A percentile compares a stretch with the other conserved stretches of the same genome.
These are phyloP conservation scores for Reticulascus tulasneorum DNA, from an alignment of 2,329 filamentous ascomycete genomes.

Conservation along the genomic window DNA sequence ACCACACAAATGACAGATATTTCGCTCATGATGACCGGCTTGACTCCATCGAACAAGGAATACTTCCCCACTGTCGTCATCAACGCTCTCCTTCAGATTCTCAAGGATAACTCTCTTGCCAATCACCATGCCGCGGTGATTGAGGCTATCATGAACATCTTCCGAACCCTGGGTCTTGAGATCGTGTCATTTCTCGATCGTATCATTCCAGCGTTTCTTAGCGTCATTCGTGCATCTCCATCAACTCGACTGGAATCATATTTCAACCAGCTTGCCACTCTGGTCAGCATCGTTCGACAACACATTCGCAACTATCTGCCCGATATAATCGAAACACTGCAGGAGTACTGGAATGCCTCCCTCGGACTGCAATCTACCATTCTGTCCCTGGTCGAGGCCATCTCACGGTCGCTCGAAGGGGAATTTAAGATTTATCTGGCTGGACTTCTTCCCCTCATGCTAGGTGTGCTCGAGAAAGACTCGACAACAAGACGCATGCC, in stretches of 20 bases:
- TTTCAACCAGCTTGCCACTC: slow-evolving; percentile 90
- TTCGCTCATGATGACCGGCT: slow-evolving; percentile 93
- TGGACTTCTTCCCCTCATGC: slow-evolving; percentile 84
- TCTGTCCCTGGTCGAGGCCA: slow-evolving; percentile 85
- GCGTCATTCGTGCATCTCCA: slow-evolving; percentile 80
- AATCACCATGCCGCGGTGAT: slow-evolving; percentile 93
- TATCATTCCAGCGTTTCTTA: slow-evolving; percentile 90
- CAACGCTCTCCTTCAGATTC: slow-evolving; percentile 85
- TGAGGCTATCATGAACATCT: slow-evolving; percentile 98
- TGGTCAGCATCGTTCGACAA: slow-evolving; percentile 93
- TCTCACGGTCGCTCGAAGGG: slow-evolving; percentile 87
- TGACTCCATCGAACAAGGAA: slow-evolving; percentile 95
- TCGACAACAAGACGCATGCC: slow-evolving; percentile 68
- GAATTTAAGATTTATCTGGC: slow-evolving; percentile 98
- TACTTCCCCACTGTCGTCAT: slow-evolving; percentile 99
- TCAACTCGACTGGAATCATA: slow-evolving; percentile 83
- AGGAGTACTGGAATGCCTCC: slow-evolving; percentile 85
- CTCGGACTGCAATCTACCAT: slow-evolving; percentile 86
- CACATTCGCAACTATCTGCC: slow-evolving; percentile 91
- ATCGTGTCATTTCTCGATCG: slow-evolving; percentile 92
- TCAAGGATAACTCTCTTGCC: slow-evolving; percentile 84
- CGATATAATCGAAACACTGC: slow-evolving; percentile 79
- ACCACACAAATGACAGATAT: slow-evolving; percentile 78
- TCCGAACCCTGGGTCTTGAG: slow-evolving; percentile 91
- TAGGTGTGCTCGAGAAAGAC: slow-evolving; percentile 88